A percentile compares a stretch with the other conserved stretches of the same genome.
phyloP scores from a whole-genome alignment of 805 yeast species.

The Candida multigemmis region DNA sequence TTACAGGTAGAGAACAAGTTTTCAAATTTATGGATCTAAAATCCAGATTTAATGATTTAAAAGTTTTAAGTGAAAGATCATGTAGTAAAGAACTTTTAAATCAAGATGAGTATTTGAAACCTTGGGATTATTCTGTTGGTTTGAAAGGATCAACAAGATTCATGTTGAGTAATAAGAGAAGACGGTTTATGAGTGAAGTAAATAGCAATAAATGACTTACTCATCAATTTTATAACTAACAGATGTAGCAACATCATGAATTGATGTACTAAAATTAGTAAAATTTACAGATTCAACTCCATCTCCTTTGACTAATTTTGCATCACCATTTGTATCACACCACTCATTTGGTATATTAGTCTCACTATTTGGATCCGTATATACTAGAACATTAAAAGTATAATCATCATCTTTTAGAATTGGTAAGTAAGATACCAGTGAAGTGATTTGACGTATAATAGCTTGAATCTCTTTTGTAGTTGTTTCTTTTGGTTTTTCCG shows the following conservation, averaged over 20 bases:
- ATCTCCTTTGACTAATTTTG: conserved; percentile 41
- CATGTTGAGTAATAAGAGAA: conserved; percentile 41
- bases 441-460: conserved; percentile 80
- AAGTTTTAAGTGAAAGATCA: conserved; percentile 20
- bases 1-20: conserved; percentile 36
- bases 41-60: conserved; percentile 31
- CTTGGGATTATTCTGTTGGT: conserved; percentile 34
- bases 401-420: conserved; percentile 47
- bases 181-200: conserved; percentile 34
- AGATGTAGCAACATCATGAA: conserved; percentile 63
- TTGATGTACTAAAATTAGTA: conserved; percentile 55
- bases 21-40: conserved; percentile 38
- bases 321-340: conserved; percentile 61
- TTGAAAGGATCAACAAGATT: conserved; percentile 38
- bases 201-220: conserved; percentile 5
- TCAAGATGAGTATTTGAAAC: conserved; percentile 38
- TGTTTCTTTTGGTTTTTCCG: conserved; percentile 29
- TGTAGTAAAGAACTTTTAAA: conserved; percentile 17
- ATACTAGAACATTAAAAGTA: conserved; percentile 80
- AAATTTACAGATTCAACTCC: conserved; percentile 61
- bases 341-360: conserved; percentile 69
- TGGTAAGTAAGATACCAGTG: conserved; percentile 81
- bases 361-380: conserved; percentile 50
- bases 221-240: conserved; percentile 47
- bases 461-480: conserved; percentile 75